Percentiles rank a stretch among this genome's conserved stretches.
phyloP scores from a whole-genome alignment of 805 yeast genomes.

The Candida nonsorbophila region DNA sequence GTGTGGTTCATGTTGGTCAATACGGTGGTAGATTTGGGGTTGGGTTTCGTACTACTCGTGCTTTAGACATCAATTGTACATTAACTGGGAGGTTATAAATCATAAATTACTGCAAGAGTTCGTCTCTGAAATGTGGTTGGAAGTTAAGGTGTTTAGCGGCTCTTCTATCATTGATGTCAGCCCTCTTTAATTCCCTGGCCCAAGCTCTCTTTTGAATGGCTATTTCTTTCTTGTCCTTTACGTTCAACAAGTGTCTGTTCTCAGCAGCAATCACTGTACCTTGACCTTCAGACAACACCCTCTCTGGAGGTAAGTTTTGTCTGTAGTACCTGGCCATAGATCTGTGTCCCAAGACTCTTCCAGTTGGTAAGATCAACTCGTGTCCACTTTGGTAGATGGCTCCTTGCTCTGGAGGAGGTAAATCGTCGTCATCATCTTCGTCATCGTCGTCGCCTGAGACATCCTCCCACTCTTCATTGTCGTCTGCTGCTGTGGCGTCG shows the following conservation, averaged over 20 bases:
- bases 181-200: slow-evolving; percentile 51
- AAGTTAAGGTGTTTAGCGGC: slow-evolving; percentile 70
- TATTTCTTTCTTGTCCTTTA: slow-evolving; percentile 33
- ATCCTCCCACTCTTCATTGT: slow-evolving; percentile 9
- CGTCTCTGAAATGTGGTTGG: slow-evolving; percentile 65
- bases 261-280: slow-evolving; percentile 47
- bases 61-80: too few relatives aligned
- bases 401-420: slow-evolving; percentile 16
- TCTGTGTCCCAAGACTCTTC: slow-evolving; percentile 39
- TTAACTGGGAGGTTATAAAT: too few relatives aligned
- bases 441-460: slow-evolving; percentile 23
- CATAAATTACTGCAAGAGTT: slow-evolving; percentile 28
- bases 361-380: slow-evolving; percentile 39
- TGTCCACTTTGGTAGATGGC: slow-evolving; percentile 29
- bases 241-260: slow-evolving; percentile 44
- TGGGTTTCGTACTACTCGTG: slow-evolving; percentile 7
- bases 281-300: slow-evolving; percentile 40
- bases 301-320: slow-evolving; percentile 40
- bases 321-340: slow-evolving; percentile 38
- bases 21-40: slow-evolving; percentile 38
- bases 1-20: slow-evolving; percentile 63
- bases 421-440: slow-evolving; percentile 23
- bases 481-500: slow-evolving; percentile 11
- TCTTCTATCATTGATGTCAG: slow-evolving; percentile 48
- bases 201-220: slow-evolving; percentile 53